Conservation (phyloP, 2,329 filamentous ascomycete species). For the Clonostachys sp. region DNA sequence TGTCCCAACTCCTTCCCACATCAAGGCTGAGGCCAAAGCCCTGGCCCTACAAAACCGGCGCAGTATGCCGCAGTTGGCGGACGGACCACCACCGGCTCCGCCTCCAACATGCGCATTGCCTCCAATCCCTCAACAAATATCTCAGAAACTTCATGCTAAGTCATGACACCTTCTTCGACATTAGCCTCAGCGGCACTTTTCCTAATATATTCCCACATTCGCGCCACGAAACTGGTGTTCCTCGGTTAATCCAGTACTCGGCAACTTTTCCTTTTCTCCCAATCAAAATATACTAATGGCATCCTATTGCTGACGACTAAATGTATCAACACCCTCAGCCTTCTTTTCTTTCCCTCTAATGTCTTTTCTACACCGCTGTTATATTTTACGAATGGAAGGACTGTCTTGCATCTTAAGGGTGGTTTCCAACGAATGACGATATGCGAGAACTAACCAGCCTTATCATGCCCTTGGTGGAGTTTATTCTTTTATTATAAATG, state of each 20-base stretch:
- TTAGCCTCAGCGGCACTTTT: background rate
- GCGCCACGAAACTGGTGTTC: no score
- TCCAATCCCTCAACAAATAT: slow-evolving; percentile 36
- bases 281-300: background rate
- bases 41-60: slow-evolving; percentile 27
- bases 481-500: no score
- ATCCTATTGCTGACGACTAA: background rate
- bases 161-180: background rate
- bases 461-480: no score
- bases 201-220: background rate
- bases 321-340: background rate
- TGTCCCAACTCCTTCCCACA: slow-evolving; percentile 15
- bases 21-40: slow-evolving; percentile 10
- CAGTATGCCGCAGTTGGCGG: slow-evolving; percentile 45
- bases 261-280: background rate
- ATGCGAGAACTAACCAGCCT: no score
- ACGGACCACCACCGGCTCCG: slow-evolving; percentile 47
- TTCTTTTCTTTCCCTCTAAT: background rate
- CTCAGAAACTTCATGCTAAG: background rate
- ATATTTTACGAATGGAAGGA: no score
- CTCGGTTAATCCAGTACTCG: no score
- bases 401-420: no score
- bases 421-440: no score
- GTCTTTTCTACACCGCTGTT: background rate
- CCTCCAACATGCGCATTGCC: slow-evolving; percentile 52